Conservation (phyloP, 208 protist genomes). For the Trichomonas tenax region DNA sequence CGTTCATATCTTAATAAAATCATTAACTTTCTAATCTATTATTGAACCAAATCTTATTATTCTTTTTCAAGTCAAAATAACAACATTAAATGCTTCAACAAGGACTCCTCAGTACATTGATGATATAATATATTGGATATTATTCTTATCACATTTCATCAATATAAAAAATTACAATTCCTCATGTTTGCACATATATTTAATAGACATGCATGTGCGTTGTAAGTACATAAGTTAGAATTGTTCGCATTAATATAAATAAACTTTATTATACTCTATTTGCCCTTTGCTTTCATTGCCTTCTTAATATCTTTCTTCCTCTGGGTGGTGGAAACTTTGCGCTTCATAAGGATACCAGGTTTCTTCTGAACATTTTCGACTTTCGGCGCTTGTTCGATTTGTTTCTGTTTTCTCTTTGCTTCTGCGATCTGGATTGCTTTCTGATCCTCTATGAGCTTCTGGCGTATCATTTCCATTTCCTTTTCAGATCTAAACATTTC, state of each 20-base stretch:
- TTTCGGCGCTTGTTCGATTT: not conserved
- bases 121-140: too few species aligned
- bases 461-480: not conserved
- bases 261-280: not conserved
- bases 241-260: not conserved
- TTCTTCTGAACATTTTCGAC: not conserved
- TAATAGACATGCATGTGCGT: too few species aligned
- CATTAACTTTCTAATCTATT: not conserved
- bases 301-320: not conserved
- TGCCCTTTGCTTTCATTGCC: not conserved
- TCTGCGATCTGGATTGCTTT: not conserved
- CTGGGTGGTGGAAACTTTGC: not conserved
- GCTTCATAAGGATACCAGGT: not conserved
- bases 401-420: not conserved
- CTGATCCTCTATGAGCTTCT: not conserved
- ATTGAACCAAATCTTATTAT: too few species aligned
- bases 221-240: too few species aligned
- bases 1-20: not conserved
- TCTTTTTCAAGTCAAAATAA: too few species aligned
- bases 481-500: not conserved
- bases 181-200: too few species aligned
- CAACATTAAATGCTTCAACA: too few species aligned
- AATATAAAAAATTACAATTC: too few species aligned
- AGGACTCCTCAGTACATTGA: too few species aligned
- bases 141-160: too few species aligned